phyloP scores from a whole-genome alignment of 805 yeast genomes.

The Sporopachydermia quercuum region DNA sequence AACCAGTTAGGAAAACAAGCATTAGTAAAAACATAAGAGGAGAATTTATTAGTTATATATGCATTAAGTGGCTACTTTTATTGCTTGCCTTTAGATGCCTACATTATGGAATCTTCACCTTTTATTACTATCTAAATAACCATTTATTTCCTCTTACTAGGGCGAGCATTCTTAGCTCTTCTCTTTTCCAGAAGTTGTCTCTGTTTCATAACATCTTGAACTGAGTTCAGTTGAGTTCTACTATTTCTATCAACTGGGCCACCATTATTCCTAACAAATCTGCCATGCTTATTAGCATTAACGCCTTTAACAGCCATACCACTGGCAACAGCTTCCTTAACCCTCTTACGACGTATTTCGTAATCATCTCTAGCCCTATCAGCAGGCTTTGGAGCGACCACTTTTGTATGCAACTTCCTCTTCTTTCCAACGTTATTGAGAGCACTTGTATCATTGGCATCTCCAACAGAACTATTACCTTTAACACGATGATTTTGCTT shows the following conservation, averaged over 20 bases:
- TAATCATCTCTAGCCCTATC: conserved; percentile 83
- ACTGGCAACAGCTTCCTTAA: conserved; percentile 59
- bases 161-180: conserved; percentile 77
- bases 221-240: conserved; percentile 39
- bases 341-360: conserved; percentile 67
- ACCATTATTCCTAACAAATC: conserved; percentile 18
- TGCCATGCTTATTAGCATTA: conserved; percentile 23
- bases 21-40: too few relatives aligned
- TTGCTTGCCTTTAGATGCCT: too few relatives aligned
- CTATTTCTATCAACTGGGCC: conserved; percentile 23
- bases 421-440: conserved; percentile 12
- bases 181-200: conserved; percentile 58
- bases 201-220: conserved; percentile 66
- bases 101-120: too few relatives aligned
- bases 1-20: too few relatives aligned
- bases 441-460: conserved; percentile 19
- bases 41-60: too few relatives aligned
- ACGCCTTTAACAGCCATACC: conserved; percentile 63
- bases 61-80: too few relatives aligned
- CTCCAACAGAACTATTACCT: conserved; percentile 40
- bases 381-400: conserved; percentile 78
- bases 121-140: too few relatives aligned
- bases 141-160: conserved; percentile 35
- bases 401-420: conserved; percentile 57
- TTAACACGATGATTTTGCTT: conserved; percentile 49